Percentiles rank a stretch among this genome's conserved stretches.
Evolutionary conservation across 1,284 basidiomycete species (phyloP).

Genomic region (Porogramme epimiltina): DNA sequence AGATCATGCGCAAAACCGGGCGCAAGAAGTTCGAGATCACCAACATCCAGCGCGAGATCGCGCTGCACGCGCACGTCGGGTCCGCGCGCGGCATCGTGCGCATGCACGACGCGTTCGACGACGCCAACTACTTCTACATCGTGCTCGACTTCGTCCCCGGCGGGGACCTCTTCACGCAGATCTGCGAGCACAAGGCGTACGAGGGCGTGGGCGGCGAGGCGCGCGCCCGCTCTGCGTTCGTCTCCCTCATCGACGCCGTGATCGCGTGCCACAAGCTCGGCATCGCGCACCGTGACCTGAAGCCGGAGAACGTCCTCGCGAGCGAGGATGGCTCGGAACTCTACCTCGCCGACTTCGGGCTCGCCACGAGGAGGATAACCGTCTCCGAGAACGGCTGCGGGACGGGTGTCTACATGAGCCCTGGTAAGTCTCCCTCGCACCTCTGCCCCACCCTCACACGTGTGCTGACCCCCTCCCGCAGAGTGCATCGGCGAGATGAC

Average conservation of each 20-base stretch:
- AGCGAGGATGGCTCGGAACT: constrained; percentile 45
- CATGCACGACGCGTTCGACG: constrained; percentile 59
- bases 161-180: constrained; percentile 65
- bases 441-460: neutral
- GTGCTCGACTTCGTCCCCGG: constrained; percentile 64
- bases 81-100: constrained; percentile 60
- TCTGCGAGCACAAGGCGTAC: constrained; percentile 43
- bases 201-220: constrained; percentile 51
- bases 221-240: constrained; percentile 50
- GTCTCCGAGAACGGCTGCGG: constrained; percentile 48
- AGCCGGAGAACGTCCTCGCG: constrained; percentile 74
- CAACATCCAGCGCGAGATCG: constrained; percentile 24
- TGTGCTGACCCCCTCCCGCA: constrained; percentile 1
- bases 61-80: constrained; percentile 55
- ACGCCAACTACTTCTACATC: constrained; percentile 57
- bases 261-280: constrained; percentile 57
- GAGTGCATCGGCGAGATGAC: constrained; percentile 25
- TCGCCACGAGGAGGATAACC: constrained; percentile 53
- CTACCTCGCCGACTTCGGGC: constrained; percentile 66
- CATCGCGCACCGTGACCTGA: constrained; percentile 71
- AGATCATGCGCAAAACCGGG: constrained; percentile 26
- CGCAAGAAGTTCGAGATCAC: neutral
- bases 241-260: constrained; percentile 64
- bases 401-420: constrained; percentile 59
- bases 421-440: constrained; percentile 36